Base-by-base conservation (phyloP, 192 early-diverging fungal genomes). In the Kickxella alabastrina region DNA sequence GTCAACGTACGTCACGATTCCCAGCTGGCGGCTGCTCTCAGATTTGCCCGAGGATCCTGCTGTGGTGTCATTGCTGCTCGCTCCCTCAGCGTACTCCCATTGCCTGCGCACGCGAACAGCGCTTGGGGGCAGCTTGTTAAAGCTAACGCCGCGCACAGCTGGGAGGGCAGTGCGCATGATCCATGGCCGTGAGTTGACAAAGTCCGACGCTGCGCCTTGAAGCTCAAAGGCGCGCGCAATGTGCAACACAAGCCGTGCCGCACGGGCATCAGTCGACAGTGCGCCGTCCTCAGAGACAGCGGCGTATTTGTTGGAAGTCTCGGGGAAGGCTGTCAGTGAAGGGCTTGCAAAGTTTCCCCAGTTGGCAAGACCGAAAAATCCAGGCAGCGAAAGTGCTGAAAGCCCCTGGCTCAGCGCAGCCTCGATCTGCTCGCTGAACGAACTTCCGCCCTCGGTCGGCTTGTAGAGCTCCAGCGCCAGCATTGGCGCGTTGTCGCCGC, bases 331-430 rank as follows among this genome's bases (percentile, higher is more conserved):
- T 14, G 29, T 43, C 27, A 36, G 37, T 2, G 34, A 4, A 4
- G 71, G 43, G 43, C 63, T 59, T 31, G 50, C 59, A 27, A 75
- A 13, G 25, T 67, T 75, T 5, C 64, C 71, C 42, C 52, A 58
- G 31, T 17, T 12, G 22, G 51, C 23, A 15, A 54, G 38, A 10
- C 21, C 21, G 43, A 75, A 62, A 43, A 67, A 67, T 24, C 48
- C 52, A 12, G 64, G 57, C 38, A 75, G 43, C 17, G 71, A 54
- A 41, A 75, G 45, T 7, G 51, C 71, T 7, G 71, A 59, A 17
- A 75, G 71, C 0, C 71, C 71, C 40, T 75, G 71, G 49, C 71
- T 59, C 21, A 75, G 56, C 6, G 71, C 71, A 26, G 52, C 37
- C 44, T 75, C 71, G 25, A 67, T 61, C 56, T 75, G 71, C 2